phyloP scores from a whole-genome alignment of 2,329 filamentous ascomycete genomes.

The Clarireedia homoeocarpa region DNA sequence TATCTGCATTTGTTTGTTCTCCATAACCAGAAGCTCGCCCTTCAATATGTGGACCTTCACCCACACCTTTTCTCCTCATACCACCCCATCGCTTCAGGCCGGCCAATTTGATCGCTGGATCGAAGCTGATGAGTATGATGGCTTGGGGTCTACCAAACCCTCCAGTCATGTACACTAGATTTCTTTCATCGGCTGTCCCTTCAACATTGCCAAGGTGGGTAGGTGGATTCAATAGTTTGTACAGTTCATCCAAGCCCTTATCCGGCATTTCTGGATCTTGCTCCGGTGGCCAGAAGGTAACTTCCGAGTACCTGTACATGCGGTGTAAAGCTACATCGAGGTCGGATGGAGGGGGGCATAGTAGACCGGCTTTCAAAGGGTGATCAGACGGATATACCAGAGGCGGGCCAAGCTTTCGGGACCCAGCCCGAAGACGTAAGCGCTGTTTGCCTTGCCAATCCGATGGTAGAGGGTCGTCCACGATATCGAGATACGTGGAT shows the following conservation, averaged over 20 bases:
- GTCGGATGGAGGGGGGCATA: conserved; percentile 12
- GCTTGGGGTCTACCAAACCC: conserved; percentile 23
- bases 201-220: conserved; percentile 31
- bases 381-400: conserved; percentile 6
- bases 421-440: conserved; percentile 43
- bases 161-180: conserved; percentile 38
- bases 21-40: conserved; percentile 17
- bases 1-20: conserved; percentile 8
- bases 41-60: conserved; percentile 24
- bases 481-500: conserved; percentile 51
- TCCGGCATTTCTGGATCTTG: conserved; percentile 15
- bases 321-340: conserved; percentile 18
- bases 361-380: conserved; percentile 9
- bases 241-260: conserved; percentile 30
- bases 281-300: conserved; percentile 32
- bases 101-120: conserved; percentile 32
- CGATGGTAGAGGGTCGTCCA: conserved; percentile 40
- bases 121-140: conserved; percentile 37
- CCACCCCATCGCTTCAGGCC: conserved; percentile 24
- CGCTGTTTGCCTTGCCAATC: conserved; percentile 28
- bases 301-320: conserved; percentile 18
- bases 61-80: conserved; percentile 15
- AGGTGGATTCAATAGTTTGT: conserved; percentile 35
- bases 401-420: conserved; percentile 33
- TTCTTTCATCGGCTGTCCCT: conserved; percentile 40